Evolutionary conservation across 108 stramenopile genomes (phyloP), one percentile per base, ranked within the genome.

Genomic region (Conticribra guillardii): DNA sequence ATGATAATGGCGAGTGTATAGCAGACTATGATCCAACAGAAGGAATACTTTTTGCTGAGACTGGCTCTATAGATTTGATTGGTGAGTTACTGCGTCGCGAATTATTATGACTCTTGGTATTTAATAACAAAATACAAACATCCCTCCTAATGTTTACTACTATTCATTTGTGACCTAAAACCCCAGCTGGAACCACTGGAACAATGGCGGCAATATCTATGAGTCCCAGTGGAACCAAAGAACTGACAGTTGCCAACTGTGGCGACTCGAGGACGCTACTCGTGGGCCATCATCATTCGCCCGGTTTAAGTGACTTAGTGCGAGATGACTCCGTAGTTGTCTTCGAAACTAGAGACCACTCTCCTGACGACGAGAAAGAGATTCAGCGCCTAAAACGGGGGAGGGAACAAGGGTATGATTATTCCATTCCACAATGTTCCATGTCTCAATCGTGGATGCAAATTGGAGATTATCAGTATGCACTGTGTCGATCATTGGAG

Each of bases 381-480:
- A 72, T 70, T 53, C 61, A 80, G 64, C 75, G 89, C 1, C 62
- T 90, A 17, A 44, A 62, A 24, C 66, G 64, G 18, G 88, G 88
- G 9, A 78, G 71, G n/a, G 73, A 69, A 1, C 41, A 61, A 9
- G 87, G 89, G 2, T 49, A 81, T 2, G 76, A 84, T 48, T 90
- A 90, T 53, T 82, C 86, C 0, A 49, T 87, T 27, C 92, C 92
- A 2, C 41, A 83, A 58, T 93, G 89, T 51, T 57, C 67, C 1
- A 45, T 85, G 18, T 68, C 73, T 7, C 67, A 74, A 50, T 91
- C 85, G 76, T 79, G 48, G 15, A 60, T 93, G 32, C 48, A 28
- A 11, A 83, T 88, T 1, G 92, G 92, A 44, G 89, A 87, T 30
- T 90, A 85, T 69, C 77, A 86, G 51, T 93, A 93, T 54, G 86